These are phyloP conservation scores for Fusarium nisikadoi DNA, from an alignment of 2,329 filamentous ascomycete species.

Conservation along the genomic window DNA sequence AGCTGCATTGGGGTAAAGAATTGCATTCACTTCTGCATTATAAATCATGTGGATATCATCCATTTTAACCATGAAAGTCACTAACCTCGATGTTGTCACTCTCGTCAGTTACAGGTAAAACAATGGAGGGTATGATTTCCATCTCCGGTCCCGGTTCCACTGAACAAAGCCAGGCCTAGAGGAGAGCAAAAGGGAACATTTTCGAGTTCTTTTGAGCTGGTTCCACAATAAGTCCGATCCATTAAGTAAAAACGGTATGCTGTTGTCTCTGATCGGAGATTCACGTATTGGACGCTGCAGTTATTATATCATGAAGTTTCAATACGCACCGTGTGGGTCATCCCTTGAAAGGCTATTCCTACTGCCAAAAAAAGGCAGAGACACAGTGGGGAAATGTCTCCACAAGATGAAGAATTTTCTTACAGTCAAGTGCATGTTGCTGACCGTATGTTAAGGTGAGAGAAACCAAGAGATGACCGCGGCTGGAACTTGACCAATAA, in stretches of 20 bases:
- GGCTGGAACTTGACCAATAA: slow-evolving; percentile 15
- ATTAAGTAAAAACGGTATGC: slow-evolving; percentile 28
- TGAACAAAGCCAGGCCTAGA: slow-evolving; percentile 33
- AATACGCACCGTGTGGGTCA: slow-evolving; percentile 25
- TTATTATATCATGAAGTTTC: slow-evolving; percentile 1
- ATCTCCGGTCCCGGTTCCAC: slow-evolving; percentile 33
- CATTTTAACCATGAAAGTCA: slow-evolving; percentile 10
- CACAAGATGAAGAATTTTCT: slow-evolving; percentile 36
- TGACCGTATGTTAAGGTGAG: slow-evolving; percentile 36
- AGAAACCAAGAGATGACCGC: slow-evolving; percentile 12
- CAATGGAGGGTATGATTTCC: slow-evolving; percentile 5
- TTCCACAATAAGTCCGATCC: slow-evolving; percentile 25
- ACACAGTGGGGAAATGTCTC: slow-evolving; percentile 23
- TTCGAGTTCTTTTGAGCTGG: slow-evolving; percentile 3
- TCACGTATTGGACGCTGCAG: slow-evolving; percentile 32
- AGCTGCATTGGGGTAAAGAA: slow-evolving; percentile 11
- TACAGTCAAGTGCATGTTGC: not conserved
- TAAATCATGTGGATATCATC: slow-evolving; percentile 5
- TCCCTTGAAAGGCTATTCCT: not conserved
- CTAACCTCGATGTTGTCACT: slow-evolving; percentile 2
- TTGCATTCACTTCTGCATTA: slow-evolving; percentile 6
- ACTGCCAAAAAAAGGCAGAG: slow-evolving; percentile 15
- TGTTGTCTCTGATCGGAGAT: slow-evolving; percentile 2
- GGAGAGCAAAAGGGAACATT: not conserved
- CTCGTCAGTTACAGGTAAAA: slow-evolving; percentile 13